Base-by-base conservation (phyloP, 2,329 filamentous ascomycete genomes). In the Colletotrichum incanum region DNA sequence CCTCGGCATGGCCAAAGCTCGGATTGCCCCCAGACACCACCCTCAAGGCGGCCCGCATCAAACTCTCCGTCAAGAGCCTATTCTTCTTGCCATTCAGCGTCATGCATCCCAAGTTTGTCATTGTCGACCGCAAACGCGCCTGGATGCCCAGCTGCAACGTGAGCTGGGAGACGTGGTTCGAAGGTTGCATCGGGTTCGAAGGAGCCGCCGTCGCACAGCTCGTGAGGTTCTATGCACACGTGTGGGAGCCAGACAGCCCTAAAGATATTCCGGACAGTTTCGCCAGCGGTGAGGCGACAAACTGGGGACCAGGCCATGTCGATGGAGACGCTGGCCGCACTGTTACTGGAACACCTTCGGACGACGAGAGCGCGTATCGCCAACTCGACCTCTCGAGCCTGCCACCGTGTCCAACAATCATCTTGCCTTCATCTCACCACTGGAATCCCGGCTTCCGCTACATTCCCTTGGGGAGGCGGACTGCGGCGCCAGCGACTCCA, bases 131-230 rank as follows among this genome's bases (percentile, higher is more conserved):
- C 0, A 80, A 84, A 41, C 86, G 83, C 2, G 92, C 92, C 0
- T 92, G 92, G 76, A 80, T 96, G 12, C 94, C 94, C 0, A 94
- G 92, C 76, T 95, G 93, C 80, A 97, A 97, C 76, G 90, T 97
- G 5, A 95, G 93, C 77, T 96, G 93, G 93, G 94, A 96, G 80
- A 82, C 90, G n/a, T 97, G 94, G 94, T 92, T 96, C 34, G 94
- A 97, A 79, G 93, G 92, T 0, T 94, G 92, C 67, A 83, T 96
- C 4, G 89, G 91, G 66, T 81, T 96, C 14, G 85, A 85, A 8
- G 93, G 93, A 0, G 84, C 86, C 0, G 85, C 92, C 0, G 89
- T 94, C 0, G 76, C 80, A 5, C 84, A 87, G n/a, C 87, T 96
- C 49, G 75, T 93, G 52, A 79, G 84, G 2, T 96, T 96, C 77